Conservation (phyloP, 75 land plant species). For the Selaginella tamariscina region DNA sequence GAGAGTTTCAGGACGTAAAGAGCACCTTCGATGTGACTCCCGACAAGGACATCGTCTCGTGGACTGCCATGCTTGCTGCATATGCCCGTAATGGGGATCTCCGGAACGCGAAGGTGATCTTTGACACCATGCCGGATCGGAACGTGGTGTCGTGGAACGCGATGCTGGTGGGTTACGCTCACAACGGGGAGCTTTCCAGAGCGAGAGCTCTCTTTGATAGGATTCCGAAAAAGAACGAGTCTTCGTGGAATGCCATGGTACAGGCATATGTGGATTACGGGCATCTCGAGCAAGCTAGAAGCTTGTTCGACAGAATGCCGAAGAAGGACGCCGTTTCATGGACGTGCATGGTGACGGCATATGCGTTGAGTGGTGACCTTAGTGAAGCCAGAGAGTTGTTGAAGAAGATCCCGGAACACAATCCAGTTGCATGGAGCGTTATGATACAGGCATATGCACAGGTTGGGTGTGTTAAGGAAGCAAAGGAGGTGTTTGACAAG, state of each 20-base stretch:
- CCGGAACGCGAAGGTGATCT: background rate
- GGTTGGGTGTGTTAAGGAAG: background rate
- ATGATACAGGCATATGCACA: background rate
- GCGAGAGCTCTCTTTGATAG: background rate
- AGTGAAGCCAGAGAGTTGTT: background rate
- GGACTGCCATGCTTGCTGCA: constrained; percentile 2
- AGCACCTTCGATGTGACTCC: background rate
- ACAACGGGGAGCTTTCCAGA: background rate
- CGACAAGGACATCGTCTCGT: background rate
- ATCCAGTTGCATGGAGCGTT: background rate
- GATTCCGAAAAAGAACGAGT: background rate
- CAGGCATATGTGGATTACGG: constrained; percentile 3
- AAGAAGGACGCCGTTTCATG: constrained; percentile 1
- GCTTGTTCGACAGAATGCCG: background rate
- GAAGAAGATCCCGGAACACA: background rate
- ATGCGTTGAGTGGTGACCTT: background rate
- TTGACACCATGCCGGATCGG: background rate
- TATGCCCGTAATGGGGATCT: background rate
- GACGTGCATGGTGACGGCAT: background rate
- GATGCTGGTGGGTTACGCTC: background rate
- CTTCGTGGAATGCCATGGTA: background rate
- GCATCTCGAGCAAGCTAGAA: background rate
- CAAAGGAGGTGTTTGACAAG: background rate
- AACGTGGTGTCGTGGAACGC: constrained; percentile 1
- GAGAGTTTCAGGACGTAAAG: background rate